Base-by-base conservation (phyloP, 805 yeast species). In the Diddensiella transvaalensis region DNA sequence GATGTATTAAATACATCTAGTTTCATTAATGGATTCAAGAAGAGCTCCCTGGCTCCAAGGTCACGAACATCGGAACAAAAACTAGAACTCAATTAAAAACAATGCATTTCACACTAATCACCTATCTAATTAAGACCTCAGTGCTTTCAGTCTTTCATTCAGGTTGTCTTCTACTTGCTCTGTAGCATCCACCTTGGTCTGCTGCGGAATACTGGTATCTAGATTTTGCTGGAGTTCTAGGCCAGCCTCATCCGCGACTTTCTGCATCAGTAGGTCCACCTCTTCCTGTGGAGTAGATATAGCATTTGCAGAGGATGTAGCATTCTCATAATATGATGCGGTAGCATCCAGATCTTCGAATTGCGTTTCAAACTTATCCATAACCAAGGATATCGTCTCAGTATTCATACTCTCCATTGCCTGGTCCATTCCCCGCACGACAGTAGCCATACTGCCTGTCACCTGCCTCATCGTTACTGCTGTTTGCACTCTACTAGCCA, bases 391-490 rank as follows among this genome's bases (percentile, higher is more conserved):
- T 24, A 93, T 93, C 58, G 80, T 81, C 67, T 93, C 98, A 53
- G 93, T 71, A 66, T 93, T 93, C 99, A 93, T 93, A 19, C 91
- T 83, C 60, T 87, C 93, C 70, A 93, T 77, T 1, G 99, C 99
- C 60, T 80, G 82, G 66, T 93, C 99, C 98, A 93, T 91, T 6
- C 97, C 97, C 61, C 76, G 81, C 49, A 95, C 93, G 10, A 91
- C 98, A 42, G 78, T 82, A 5, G 93, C 79, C 98, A 93, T 93
- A 58, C 89, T 90, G 1, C 90, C 89, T 0, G 96, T 87, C 8
- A 93, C 96, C 43, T 87, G 81, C 35, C 96, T 77, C 99, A 93
- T 93, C 0, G 98, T 91, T 4, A 93, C 97, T 0, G 99, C 99
- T 0, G 99, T 93, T 60, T 91, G 97, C 2, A 93, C 96, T 50